These are phyloP conservation scores for Stephanodiscus triporus DNA, from an alignment of 108 stramenopile species.

Conservation along the genomic window DNA sequence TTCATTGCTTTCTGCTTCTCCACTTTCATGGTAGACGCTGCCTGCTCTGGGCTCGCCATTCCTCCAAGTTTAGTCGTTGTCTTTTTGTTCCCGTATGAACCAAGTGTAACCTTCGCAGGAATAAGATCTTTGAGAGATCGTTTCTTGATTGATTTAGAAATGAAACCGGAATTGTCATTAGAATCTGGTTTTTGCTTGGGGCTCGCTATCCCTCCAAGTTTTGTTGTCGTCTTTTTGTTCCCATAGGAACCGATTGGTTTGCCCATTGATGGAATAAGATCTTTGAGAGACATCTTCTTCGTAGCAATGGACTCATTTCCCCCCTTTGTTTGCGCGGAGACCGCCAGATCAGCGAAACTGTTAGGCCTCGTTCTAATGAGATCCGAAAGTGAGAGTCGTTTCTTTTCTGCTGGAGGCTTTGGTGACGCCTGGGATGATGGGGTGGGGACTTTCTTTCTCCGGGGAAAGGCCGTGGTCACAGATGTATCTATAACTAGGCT, in stretches of 20 bases:
- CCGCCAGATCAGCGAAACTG: background rate
- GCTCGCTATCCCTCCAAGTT: slow-evolving; percentile 36
- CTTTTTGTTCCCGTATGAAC: slow-evolving; percentile 15
- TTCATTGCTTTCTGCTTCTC: slow-evolving; percentile 17
- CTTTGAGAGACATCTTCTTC: slow-evolving; percentile 5
- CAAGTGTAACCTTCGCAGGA: slow-evolving; percentile 15
- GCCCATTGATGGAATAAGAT: slow-evolving; percentile 5
- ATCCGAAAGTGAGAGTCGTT: slow-evolving; percentile 7
- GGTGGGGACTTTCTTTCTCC: slow-evolving; percentile 7
- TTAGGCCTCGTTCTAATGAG: background rate
- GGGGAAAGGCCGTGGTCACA: background rate
- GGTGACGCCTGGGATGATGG: slow-evolving; percentile 16
- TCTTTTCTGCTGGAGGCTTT: slow-evolving; percentile 3
- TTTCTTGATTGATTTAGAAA: slow-evolving; percentile 13
- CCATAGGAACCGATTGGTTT: slow-evolving; percentile 12
- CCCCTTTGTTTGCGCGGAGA: background rate
- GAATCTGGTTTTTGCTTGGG: slow-evolving; percentile 11
- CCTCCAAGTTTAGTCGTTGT: slow-evolving; percentile 30
- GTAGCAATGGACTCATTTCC: background rate
- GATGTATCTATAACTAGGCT: slow-evolving; percentile 8
- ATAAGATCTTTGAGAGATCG: slow-evolving; percentile 29
- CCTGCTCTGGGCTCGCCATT: slow-evolving; percentile 31
- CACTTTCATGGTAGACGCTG: slow-evolving; percentile 12
- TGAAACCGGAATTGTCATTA: background rate
- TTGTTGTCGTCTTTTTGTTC: slow-evolving; percentile 14